These are phyloP conservation scores for Tetrahymena thermophila DNA, from an alignment of 73 alveolate species.

Conservation along the genomic window DNA sequence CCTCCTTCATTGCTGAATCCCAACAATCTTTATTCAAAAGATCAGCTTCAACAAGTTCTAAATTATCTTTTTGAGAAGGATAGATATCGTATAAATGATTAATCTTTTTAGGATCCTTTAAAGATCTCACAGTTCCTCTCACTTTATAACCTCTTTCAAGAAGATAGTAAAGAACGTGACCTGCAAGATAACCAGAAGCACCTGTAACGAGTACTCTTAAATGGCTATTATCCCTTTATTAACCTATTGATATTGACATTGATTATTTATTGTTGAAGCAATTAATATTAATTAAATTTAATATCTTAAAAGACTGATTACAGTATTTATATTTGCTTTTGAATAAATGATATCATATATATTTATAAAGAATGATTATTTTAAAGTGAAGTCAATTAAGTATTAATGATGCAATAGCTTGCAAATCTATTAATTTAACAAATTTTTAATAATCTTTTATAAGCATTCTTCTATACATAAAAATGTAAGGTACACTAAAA, in stretches of 20 bases:
- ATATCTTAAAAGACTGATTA: background rate
- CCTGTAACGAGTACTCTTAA: background rate
- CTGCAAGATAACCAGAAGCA: background rate
- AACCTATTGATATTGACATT: background rate
- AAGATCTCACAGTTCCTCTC: slow-evolving; percentile 52
- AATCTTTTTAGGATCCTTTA: slow-evolving; percentile 7
- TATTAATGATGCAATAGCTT: background rate
- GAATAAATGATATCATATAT: background rate
- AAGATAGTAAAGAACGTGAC: slow-evolving; percentile 1
- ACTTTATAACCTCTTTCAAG: slow-evolving; percentile 18
- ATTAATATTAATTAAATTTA: no score
- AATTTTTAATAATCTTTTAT: background rate
- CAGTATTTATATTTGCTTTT: background rate
- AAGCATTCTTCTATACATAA: background rate
- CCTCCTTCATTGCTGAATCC: slow-evolving; percentile 23
- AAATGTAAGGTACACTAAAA: background rate
- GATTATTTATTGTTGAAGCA: no score
- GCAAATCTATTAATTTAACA: background rate
- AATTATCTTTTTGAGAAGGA: slow-evolving; percentile 6
- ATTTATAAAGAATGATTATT: background rate
- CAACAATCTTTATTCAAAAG: slow-evolving; percentile 20
- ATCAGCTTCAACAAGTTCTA: slow-evolving; percentile 46
- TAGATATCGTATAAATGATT: slow-evolving; percentile 21
- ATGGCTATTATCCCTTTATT: background rate
- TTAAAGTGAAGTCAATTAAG: background rate